Conservation (phyloP, 495 filamentous ascomycete genomes). For the Xylaria palmicola region DNA sequence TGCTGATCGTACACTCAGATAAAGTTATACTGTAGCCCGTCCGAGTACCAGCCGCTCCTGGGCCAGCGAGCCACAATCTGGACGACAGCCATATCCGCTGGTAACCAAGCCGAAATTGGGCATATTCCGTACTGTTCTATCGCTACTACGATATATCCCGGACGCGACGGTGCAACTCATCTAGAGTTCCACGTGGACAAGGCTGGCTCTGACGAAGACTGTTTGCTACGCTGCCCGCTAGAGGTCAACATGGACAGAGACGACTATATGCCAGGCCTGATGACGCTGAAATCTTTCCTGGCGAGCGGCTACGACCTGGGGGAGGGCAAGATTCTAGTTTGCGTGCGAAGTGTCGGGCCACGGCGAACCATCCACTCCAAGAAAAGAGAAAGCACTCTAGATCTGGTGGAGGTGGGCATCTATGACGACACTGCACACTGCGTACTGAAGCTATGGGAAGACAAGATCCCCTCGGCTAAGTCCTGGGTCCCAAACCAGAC, state of each 20-base stretch:
- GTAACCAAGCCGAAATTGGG: slow-evolving; percentile 23
- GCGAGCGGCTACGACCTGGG: slow-evolving; percentile 50
- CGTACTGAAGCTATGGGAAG: slow-evolving; percentile 54
- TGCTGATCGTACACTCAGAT: slow-evolving; percentile 27
- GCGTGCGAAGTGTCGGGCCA: slow-evolving; percentile 55
- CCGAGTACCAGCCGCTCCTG: slow-evolving; percentile 35
- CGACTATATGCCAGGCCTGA: slow-evolving; percentile 43
- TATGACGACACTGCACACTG: slow-evolving; percentile 61
- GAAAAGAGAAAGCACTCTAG: slow-evolving; percentile 35
- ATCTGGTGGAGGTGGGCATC: slow-evolving; percentile 52
- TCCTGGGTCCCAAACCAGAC: slow-evolving; percentile 54
- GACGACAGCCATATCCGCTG: slow-evolving; percentile 39
- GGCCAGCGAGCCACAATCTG: slow-evolving; percentile 45
- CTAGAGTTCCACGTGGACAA: slow-evolving; percentile 50
- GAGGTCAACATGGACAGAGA: slow-evolving; percentile 35
- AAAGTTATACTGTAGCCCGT: slow-evolving; percentile 39
- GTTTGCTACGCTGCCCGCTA: slow-evolving; percentile 47
- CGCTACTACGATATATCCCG: slow-evolving; percentile 51
- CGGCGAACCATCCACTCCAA: slow-evolving; percentile 52
- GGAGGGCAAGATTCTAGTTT: slow-evolving; percentile 51
- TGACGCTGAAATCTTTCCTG: slow-evolving; percentile 56
- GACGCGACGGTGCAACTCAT: slow-evolving; percentile 49
- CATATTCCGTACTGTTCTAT: slow-evolving; percentile 26
- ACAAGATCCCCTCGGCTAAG: slow-evolving; percentile 46
- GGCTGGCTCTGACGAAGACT: slow-evolving; percentile 32